Conservation (phyloP, 805 yeast species). For the Kazachstania kunashirensis region DNA sequence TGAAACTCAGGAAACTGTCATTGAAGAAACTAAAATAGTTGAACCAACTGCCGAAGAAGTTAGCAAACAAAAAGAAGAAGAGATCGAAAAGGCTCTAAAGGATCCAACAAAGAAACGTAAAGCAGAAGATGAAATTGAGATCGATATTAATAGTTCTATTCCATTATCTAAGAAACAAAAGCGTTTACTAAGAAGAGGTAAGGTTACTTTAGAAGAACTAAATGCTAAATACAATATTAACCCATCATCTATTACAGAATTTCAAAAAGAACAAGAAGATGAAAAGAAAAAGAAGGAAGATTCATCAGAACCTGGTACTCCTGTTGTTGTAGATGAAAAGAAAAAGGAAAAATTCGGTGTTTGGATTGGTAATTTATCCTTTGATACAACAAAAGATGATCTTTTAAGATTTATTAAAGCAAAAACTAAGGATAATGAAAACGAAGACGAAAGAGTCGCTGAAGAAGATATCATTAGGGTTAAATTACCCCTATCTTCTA, state of each 20-base stretch:
- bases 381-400: slow-evolving; percentile 72
- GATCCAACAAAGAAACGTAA: slow-evolving; percentile 31
- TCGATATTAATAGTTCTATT: slow-evolving; percentile 56
- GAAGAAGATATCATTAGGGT: slow-evolving; percentile 55
- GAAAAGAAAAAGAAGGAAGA: slow-evolving; percentile 14
- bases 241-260: slow-evolving; percentile 29
- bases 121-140: slow-evolving; percentile 50
- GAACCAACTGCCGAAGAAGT: not conserved
- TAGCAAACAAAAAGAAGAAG: slow-evolving; percentile 17
- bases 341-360: slow-evolving; percentile 60
- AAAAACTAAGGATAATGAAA: slow-evolving; percentile 40
- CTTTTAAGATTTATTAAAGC: slow-evolving; percentile 51
- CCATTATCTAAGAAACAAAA: slow-evolving; percentile 90
- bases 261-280: slow-evolving; percentile 31
- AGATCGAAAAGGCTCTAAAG: slow-evolving; percentile 26
- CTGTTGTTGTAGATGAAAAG: too few species aligned
- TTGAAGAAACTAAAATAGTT: not conserved
- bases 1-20: too few species aligned
- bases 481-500: slow-evolving; percentile 62
- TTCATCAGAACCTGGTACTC: slow-evolving; percentile 22
- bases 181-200: slow-evolving; percentile 73
- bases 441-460: slow-evolving; percentile 37
- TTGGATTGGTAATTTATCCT: slow-evolving; percentile 91
- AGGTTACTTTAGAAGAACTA: slow-evolving; percentile 49
- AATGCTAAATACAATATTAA: slow-evolving; percentile 34